Evolutionary conservation across 2,329 filamentous ascomycete genomes (phyloP).

Genomic region (Eutypa lata): DNA sequence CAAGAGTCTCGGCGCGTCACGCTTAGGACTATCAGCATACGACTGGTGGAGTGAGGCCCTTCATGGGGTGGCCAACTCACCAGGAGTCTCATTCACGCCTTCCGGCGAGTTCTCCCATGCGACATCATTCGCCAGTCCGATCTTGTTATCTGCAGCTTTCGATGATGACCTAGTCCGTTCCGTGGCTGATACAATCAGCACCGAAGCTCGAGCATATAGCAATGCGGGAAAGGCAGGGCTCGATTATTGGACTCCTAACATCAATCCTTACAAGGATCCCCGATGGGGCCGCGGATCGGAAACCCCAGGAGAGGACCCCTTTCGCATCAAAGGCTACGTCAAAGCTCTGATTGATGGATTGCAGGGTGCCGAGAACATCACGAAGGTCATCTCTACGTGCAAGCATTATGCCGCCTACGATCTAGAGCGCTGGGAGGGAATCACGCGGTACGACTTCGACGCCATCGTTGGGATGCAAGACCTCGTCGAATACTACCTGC

Average conservation of each 20-base stretch:
- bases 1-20: slow-evolving; percentile 43
- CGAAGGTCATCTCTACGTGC: slow-evolving; percentile 51
- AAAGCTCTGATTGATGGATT: slow-evolving; percentile 52
- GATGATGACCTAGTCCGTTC: slow-evolving; percentile 27
- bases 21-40: slow-evolving; percentile 56
- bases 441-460: slow-evolving; percentile 51
- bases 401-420: slow-evolving; percentile 61
- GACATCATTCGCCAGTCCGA: slow-evolving; percentile 30
- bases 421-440: slow-evolving; percentile 43
- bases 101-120: slow-evolving; percentile 25
- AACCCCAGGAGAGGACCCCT: slow-evolving; percentile 29
- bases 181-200: slow-evolving; percentile 24
- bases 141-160: slow-evolving; percentile 29
- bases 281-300: slow-evolving; percentile 27
- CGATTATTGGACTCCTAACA: slow-evolving; percentile 26
- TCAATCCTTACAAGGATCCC: slow-evolving; percentile 25
- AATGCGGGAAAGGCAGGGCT: slow-evolving; percentile 26
- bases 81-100: slow-evolving; percentile 34
- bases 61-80: slow-evolving; percentile 56
- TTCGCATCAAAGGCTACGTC: slow-evolving; percentile 48
- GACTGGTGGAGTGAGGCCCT: slow-evolving; percentile 62
- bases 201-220: slow-evolving; percentile 29
- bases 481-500: slow-evolving; percentile 65
- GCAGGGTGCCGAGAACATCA: slow-evolving; percentile 33
- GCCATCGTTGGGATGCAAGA: slow-evolving; percentile 58